phyloP scores from a whole-genome alignment of 768 basidiomycete genomes.

The Boletus huronensis region DNA sequence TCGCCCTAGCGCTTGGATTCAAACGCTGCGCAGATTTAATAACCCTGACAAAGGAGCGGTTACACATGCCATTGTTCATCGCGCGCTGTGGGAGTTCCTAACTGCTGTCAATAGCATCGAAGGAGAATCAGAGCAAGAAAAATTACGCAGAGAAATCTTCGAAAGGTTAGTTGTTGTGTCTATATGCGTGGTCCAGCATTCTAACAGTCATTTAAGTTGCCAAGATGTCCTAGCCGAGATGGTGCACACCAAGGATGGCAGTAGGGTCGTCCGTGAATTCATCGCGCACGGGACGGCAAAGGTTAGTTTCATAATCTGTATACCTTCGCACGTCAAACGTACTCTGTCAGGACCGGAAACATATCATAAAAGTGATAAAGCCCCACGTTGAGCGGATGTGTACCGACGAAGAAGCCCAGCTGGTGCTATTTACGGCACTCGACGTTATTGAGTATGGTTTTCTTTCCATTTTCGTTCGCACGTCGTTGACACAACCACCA shows the following conservation, averaged over 20 bases:
- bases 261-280: conserved; percentile 81
- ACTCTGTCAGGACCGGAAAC: conserved; percentile 72
- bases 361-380: conserved; percentile 83
- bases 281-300: conserved; percentile 82
- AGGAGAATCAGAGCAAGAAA: conserved; percentile 68
- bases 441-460: conserved; percentile 80
- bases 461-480: background rate
- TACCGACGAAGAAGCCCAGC: conserved; percentile 83
- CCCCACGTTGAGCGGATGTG: conserved; percentile 89
- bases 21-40: conserved; percentile 61
- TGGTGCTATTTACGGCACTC: conserved; percentile 84
- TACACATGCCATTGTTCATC: conserved; percentile 84
- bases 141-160: conserved; percentile 73
- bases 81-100: conserved; percentile 84
- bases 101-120: conserved; percentile 52
- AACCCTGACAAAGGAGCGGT: conserved; percentile 89
- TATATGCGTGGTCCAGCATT: background rate
- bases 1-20: background rate
- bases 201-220: conserved; percentile 44
- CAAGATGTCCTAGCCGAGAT: conserved; percentile 87
- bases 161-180: conserved; percentile 54
- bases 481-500: conserved; percentile 28
- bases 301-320: conserved; percentile 33
- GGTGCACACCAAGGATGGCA: conserved; percentile 92
- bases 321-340: background rate